phyloP scores from a whole-genome alignment of 2,329 filamentous ascomycete species.

The Pestalotiopsis sp. region DNA sequence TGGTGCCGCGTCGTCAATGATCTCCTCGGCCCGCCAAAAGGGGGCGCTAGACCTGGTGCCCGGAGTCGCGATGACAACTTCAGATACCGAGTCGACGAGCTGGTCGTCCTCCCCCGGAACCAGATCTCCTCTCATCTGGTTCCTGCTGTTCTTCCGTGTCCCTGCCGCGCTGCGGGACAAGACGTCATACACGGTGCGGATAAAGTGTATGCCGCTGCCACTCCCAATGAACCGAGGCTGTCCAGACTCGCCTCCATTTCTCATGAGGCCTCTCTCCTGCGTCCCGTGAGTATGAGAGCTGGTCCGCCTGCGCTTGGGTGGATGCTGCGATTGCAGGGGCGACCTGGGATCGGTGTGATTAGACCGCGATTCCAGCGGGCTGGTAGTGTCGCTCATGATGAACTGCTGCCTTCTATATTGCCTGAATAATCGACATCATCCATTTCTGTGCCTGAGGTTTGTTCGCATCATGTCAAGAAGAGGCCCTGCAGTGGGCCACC shows the following conservation, averaged over 20 bases:
- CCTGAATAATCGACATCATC: no score
- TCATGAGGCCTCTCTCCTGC: constrained; percentile 46
- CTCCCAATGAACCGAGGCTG: constrained; percentile 59
- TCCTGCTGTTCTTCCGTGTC: constrained; percentile 25
- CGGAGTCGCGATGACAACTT: constrained; percentile 2
- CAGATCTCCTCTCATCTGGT: constrained; percentile 38
- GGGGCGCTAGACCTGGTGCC: constrained; percentile 26
- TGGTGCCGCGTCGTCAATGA: constrained; percentile 15
- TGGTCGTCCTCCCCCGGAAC: constrained; percentile 62
- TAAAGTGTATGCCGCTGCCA: constrained; percentile 61
- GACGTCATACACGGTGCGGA: constrained; percentile 55
- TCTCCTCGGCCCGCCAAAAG: constrained; percentile 41
- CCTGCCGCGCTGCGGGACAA: constrained; percentile 35
- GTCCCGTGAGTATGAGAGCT: not conserved
- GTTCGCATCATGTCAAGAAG: not conserved
- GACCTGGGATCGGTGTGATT: constrained; percentile 4
- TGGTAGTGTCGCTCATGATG: not conserved
- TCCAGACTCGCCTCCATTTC: constrained; percentile 46
- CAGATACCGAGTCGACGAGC: constrained; percentile 28
- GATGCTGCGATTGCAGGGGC: not conserved
- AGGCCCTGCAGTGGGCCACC: not conserved
- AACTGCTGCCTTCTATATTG: not conserved
- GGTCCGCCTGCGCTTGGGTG: constrained; percentile 1
- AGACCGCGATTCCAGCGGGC: not conserved
- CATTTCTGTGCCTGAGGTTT: not conserved